Evolutionary conservation across 1,284 basidiomycete species (phyloP).

Genomic region (Apiotrichum veenhuisii): DNA sequence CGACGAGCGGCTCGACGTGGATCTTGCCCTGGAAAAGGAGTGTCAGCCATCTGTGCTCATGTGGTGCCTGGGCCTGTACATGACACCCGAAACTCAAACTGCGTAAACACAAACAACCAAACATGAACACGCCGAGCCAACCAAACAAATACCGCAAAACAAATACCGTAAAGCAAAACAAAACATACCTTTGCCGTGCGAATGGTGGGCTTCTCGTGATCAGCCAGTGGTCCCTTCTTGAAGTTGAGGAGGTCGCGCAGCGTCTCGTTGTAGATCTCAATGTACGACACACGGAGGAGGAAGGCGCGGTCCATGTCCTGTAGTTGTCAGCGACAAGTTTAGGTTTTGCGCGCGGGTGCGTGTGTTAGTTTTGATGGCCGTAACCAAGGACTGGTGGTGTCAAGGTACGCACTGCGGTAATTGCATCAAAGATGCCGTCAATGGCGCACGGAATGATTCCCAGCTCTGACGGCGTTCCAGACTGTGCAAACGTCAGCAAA

Average conservation of each 20-base stretch:
- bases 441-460: constrained; percentile 58
- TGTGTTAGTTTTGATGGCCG: not conserved
- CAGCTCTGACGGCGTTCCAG: constrained; percentile 51
- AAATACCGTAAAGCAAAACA: too few species aligned
- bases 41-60: not conserved
- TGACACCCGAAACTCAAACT: not conserved
- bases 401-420: constrained; percentile 43
- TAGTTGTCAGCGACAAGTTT: not conserved
- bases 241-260: constrained; percentile 54
- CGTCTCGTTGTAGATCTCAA: constrained; percentile 60
- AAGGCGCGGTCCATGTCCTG: constrained; percentile 44
- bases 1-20: constrained; percentile 52
- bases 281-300: constrained; percentile 56
- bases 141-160: too few species aligned
- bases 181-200: constrained; percentile 45
- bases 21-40: constrained; percentile 45
- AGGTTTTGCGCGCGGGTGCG: too few species aligned
- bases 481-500: constrained; percentile 25
- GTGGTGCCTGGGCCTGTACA: not conserved
- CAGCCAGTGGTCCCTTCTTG: constrained; percentile 35
- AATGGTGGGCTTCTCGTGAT: constrained; percentile 44
- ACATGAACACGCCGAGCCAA: too few species aligned
- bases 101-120: too few species aligned
- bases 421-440: constrained; percentile 54
- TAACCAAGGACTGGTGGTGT: not conserved